Conservation (phyloP, 306 rosid species). For the Acacia acuminata region DNA sequence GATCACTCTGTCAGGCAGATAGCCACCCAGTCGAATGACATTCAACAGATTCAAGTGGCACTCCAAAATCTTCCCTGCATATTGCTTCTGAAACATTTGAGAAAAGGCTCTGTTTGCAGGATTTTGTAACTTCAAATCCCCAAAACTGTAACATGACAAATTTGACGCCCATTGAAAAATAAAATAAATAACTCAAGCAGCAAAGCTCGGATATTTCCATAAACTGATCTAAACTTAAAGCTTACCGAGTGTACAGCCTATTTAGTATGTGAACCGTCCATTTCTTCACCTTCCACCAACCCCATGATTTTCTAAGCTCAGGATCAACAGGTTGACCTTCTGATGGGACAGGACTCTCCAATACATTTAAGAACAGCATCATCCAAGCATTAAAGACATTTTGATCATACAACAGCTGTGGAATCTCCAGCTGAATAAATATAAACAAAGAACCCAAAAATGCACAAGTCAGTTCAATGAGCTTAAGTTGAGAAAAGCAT, state of each 20-base stretch:
- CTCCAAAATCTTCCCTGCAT: slow-evolving; percentile 9
- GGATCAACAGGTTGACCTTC: not conserved
- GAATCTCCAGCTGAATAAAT: slow-evolving; percentile 1
- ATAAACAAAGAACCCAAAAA: not conserved
- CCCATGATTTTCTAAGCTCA: slow-evolving; percentile 9
- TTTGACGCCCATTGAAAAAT: not conserved
- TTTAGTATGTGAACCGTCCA: not conserved
- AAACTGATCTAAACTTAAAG: not conserved
- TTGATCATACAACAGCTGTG: not conserved
- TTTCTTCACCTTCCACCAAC: slow-evolving; percentile 7
- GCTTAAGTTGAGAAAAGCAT: not conserved
- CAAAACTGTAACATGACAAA: not conserved
- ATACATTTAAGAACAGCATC: slow-evolving; percentile 2
- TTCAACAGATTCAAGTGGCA: not conserved
- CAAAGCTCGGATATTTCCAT: not conserved
- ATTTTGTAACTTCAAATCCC: slow-evolving; percentile 3
- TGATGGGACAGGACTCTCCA: not conserved
- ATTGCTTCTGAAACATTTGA: slow-evolving; percentile 13
- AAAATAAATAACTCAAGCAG: not conserved
- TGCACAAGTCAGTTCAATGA: not conserved
- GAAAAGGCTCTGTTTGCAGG: not conserved
- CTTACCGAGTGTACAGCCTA: slow-evolving; percentile 6
- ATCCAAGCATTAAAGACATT: slow-evolving; percentile 1
- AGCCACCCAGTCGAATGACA: not conserved
- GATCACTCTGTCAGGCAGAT: not conserved